phyloP scores from a whole-genome alignment of 2,329 filamentous ascomycete genomes.

The Alternaria sp. region DNA sequence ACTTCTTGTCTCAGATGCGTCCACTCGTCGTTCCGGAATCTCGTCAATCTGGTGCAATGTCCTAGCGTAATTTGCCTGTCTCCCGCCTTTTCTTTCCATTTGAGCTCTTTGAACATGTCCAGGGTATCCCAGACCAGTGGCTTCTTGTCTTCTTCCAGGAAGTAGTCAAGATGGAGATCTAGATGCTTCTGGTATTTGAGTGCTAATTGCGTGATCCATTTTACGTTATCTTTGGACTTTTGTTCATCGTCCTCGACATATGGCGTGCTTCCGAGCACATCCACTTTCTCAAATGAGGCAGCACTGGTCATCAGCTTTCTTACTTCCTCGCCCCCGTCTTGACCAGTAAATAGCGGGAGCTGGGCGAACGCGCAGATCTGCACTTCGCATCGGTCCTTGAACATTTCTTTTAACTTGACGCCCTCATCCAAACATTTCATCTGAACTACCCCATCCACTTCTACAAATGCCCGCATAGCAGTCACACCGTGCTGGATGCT shows the following conservation, averaged over 20 bases:
- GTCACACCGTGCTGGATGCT: conserved; percentile 70
- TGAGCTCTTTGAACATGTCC: conserved; percentile 54
- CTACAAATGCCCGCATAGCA: conserved; percentile 73
- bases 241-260: conserved; percentile 67
- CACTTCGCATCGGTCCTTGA: conserved; percentile 60
- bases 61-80: conserved; percentile 58
- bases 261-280: conserved; percentile 70
- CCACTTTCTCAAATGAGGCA: conserved; percentile 53
- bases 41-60: conserved; percentile 71
- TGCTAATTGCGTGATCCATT: conserved; percentile 66
- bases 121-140: conserved; percentile 64
- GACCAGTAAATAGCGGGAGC: conserved; percentile 67
- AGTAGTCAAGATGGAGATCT: conserved; percentile 77
- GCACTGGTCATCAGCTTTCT: conserved; percentile 58
- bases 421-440: conserved; percentile 65
- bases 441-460: conserved; percentile 68
- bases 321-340: conserved; percentile 59
- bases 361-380: conserved; percentile 77
- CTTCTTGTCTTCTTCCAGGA: conserved; percentile 59
- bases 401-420: conserved; percentile 62
- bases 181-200: conserved; percentile 61
- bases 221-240: conserved; percentile 63
- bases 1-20: conserved; percentile 56
- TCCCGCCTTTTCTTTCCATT: conserved; percentile 55
- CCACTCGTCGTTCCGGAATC: conserved; percentile 61